Evolutionary conservation across 1,139 yeast genomes (phyloP).

Genomic region (Candida sp.): DNA sequence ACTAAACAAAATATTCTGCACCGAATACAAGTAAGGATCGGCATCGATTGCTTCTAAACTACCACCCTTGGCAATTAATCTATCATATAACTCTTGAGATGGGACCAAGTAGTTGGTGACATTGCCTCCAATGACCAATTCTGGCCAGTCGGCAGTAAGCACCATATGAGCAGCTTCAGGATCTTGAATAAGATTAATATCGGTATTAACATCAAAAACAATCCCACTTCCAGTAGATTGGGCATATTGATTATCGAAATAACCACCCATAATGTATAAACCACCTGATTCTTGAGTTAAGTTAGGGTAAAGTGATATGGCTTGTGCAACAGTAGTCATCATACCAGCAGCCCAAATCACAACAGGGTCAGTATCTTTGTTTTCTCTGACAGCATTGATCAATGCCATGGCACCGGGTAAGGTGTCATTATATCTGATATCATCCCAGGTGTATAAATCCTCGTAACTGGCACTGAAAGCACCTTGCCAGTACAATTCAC

Average conservation of each 20-base stretch:
- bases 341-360: conserved; percentile 36
- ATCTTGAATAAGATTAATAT: conserved; percentile 38
- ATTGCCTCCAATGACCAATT: conserved; percentile 34
- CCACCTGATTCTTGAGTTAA: conserved; percentile 35
- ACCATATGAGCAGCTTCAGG: conserved; percentile 44
- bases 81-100: conserved; percentile 32
- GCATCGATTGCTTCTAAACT: conserved; percentile 17
- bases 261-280: conserved; percentile 41
- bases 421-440: conserved; percentile 22
- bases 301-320: conserved; percentile 32
- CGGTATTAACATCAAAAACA: conserved; percentile 33
- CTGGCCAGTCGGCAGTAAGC: conserved; percentile 34
- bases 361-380: conserved; percentile 26
- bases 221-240: conserved; percentile 25
- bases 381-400: conserved; percentile 30
- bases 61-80: conserved; percentile 27
- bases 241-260: conserved; percentile 33
- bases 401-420: conserved; percentile 33
- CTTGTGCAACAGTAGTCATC: conserved; percentile 43
- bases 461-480: conserved; percentile 26
- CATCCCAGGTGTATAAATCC: conserved; percentile 25
- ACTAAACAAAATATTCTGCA: conserved; percentile 20
- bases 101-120: conserved; percentile 36
- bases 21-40: conserved; percentile 20
- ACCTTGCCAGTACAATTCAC: conserved; percentile 41